These are phyloP conservation scores for Cadophora gregata DNA, from an alignment of 2,329 filamentous ascomycete genomes.

Conservation along the genomic window DNA sequence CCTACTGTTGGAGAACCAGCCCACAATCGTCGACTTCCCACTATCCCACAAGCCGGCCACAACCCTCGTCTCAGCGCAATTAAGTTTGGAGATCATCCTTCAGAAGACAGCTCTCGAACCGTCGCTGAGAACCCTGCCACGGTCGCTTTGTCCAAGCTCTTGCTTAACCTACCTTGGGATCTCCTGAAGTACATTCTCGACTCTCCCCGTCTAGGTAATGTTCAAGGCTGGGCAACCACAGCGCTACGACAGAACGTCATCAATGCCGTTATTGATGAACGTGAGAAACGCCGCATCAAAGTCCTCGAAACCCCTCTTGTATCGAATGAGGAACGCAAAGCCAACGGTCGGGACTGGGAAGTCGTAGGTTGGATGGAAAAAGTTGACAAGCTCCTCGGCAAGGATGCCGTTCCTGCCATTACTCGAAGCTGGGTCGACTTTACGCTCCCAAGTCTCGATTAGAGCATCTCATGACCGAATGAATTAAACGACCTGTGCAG, in stretches of 20 bases:
- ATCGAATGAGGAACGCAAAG: slow-evolving; percentile 39
- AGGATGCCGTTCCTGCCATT: slow-evolving; percentile 36
- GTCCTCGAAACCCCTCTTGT: slow-evolving; percentile 34
- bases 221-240: slow-evolving; percentile 55
- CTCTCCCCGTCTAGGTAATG: slow-evolving; percentile 59
- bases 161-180: slow-evolving; percentile 73
- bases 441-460: slow-evolving; percentile 23
- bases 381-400: slow-evolving; percentile 34
- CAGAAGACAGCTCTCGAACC: slow-evolving; percentile 47
- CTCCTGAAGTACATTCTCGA: slow-evolving; percentile 71
- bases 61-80: slow-evolving; percentile 66
- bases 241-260: slow-evolving; percentile 56
- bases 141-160: slow-evolving; percentile 65
- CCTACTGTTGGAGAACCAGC: slow-evolving; percentile 52
- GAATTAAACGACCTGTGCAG: slow-evolving; percentile 22
- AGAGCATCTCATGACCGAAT: slow-evolving; percentile 12
- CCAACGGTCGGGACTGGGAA: slow-evolving; percentile 41
- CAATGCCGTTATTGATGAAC: slow-evolving; percentile 58
- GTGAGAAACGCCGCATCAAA: slow-evolving; percentile 58
- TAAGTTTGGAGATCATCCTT: slow-evolving; percentile 69
- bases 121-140: slow-evolving; percentile 43
- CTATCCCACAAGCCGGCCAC: slow-evolving; percentile 41
- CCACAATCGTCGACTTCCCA: slow-evolving; percentile 55
- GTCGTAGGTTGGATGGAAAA: slow-evolving; percentile 45
- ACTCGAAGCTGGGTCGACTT: slow-evolving; percentile 40